Evolutionary conservation across 169 alveolate species (phyloP).

Genomic region (Cryptosporidium bovis): DNA sequence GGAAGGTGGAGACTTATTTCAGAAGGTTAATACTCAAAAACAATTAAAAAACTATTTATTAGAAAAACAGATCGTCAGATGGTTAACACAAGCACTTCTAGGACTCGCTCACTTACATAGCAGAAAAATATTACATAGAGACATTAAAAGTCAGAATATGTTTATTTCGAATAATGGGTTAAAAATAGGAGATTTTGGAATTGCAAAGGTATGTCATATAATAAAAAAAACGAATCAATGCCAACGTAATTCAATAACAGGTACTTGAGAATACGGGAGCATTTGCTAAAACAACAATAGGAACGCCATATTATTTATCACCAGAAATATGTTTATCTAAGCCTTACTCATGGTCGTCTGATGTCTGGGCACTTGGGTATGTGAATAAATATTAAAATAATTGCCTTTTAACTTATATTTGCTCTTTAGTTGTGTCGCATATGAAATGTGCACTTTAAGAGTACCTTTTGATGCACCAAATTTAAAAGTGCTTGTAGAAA

Average conservation of each 20-base stretch:
- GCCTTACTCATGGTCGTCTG: constrained; percentile 92
- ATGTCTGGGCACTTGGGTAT: constrained; percentile 99
- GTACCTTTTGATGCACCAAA: constrained; percentile 91
- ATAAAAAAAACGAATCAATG: background rate
- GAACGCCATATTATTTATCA: constrained; percentile 99
- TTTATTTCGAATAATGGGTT: constrained; percentile 87
- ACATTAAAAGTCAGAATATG: constrained; percentile 92
- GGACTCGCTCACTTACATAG: constrained; percentile 87
- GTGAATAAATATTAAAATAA: constrained; percentile 63
- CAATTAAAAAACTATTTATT: constrained; percentile 4
- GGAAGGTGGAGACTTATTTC: constrained; percentile 85
- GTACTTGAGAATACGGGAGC: constrained; percentile 92
- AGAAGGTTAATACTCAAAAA: constrained; percentile 13
- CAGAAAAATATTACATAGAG: constrained; percentile 89
- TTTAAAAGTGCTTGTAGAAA: constrained; percentile 87
- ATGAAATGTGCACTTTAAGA: constrained; percentile 89
- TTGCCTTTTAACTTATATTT: background rate
- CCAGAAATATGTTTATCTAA: constrained; percentile 95
- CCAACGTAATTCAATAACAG: constrained; percentile 10
- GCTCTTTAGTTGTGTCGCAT: constrained; percentile 81
- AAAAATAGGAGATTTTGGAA: constrained; percentile 94
- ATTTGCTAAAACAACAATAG: constrained; percentile 96
- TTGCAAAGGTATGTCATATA: constrained; percentile 83
- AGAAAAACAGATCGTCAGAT: constrained; percentile 83
- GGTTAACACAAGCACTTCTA: constrained; percentile 86